Conservation (phyloP, 192 early-diverging fungal genomes). For the Linnemannia schmuckeri region DNA sequence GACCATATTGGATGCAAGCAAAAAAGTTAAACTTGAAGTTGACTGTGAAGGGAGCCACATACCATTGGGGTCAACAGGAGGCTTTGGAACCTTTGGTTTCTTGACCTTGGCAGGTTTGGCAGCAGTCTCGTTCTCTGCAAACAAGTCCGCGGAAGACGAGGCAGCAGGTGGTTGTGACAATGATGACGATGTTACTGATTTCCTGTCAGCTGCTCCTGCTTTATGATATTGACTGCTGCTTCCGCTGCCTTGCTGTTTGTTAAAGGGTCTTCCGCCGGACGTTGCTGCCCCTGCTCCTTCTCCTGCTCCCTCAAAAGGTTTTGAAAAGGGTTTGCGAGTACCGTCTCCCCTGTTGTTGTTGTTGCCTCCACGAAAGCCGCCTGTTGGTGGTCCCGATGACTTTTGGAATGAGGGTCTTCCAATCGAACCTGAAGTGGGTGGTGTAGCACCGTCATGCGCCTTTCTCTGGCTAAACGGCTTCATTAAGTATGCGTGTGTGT, state of each 20-base stretch:
- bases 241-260: not conserved
- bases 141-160: slow-evolving; percentile 21
- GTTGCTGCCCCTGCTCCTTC: not conserved
- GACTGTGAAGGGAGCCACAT: not conserved
- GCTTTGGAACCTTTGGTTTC: slow-evolving; percentile 47
- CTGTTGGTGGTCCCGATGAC: not conserved
- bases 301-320: slow-evolving; percentile 1
- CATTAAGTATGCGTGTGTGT: not conserved
- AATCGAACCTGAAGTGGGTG: not conserved
- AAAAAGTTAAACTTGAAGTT: not conserved
- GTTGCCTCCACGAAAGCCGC: slow-evolving; percentile 9
- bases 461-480: not conserved
- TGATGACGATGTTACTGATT: slow-evolving; percentile 8
- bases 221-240: not conserved
- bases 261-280: not conserved
- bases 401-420: not conserved
- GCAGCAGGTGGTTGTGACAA: not conserved
- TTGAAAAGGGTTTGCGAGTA: slow-evolving; percentile 26
- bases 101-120: slow-evolving; percentile 38
- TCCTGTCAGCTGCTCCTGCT: not conserved
- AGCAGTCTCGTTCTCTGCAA: slow-evolving; percentile 14
- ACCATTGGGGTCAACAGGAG: slow-evolving; percentile 50
- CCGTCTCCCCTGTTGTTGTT: slow-evolving; percentile 13
- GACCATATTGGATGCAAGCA: not conserved
- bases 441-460: not conserved